Evolutionary conservation across 768 basidiomycete species (phyloP), one percentile per base, ranked within the genome.

Genomic region (Mycena belliarum): DNA sequence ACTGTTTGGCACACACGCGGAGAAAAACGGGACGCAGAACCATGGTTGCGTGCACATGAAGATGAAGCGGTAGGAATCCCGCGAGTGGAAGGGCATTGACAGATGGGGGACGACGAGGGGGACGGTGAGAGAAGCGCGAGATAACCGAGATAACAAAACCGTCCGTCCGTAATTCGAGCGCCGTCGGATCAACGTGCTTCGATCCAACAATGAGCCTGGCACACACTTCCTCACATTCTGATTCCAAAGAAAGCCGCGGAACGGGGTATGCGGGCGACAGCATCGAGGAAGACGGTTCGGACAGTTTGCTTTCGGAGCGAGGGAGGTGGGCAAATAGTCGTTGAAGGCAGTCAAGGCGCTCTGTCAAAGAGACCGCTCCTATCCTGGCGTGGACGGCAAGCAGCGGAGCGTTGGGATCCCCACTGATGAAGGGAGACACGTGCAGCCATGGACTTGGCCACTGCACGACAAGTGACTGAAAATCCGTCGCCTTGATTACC

Each of bases 401-500:
- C 14, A 86, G 73, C 12, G 88, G 78, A 11, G 79, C 75, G 65
- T 85, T 86, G 10, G 84, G 80, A 64, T 87, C 86, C 23, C 81
- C 83, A 14, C 71, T 59, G 42, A 86, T 67, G 63, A 86, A 83
- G 0, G 79, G 72, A 21, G 79, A 73, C 3, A 77, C 69, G 29
- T 70, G 70, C 28, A 87, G 69, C 75, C 81, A 81, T n/a, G 80
- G 81, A 40, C 78, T 68, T 10, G 86, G 84, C 87, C 87, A 91
- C 67, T 85, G 83, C 3, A 79, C 79, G 21, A 77, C 69, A 23
- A 88, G 69, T 1, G 73, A 67, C 46, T 78, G 70, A 24, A 82
- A 59, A 32, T 73, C 62, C 16, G 79, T 52, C 6, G 72, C 67
- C 23, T 78, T 77, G 16, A 86, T 57, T 16, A 72, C 75, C 33